phyloP scores from a whole-genome alignment of 148 eudicot species.

The Rhododendron ferrugineum region DNA sequence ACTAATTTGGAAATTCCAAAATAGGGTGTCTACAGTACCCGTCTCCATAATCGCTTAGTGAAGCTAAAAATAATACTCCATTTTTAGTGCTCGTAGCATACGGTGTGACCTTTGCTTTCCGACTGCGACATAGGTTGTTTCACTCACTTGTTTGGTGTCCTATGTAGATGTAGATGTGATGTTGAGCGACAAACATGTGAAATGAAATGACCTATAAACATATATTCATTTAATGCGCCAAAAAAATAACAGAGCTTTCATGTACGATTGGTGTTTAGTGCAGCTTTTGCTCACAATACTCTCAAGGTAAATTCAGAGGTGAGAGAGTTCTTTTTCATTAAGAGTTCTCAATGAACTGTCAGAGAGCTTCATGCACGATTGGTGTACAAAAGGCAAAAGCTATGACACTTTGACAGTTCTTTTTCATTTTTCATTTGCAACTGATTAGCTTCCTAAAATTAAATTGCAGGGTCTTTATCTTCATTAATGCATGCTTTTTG shows the following conservation, averaged over 20 bases:
- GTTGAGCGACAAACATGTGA: no score
- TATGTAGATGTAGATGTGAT: no score
- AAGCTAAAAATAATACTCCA: neutral
- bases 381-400: neutral
- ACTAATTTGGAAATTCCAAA: no score
- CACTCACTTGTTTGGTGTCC: no score
- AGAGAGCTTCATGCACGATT: neutral
- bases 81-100: neutral
- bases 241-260: neutral
- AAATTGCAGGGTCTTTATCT: no score
- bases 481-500: neutral
- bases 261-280: neutral
- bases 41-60: neutral
- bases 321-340: no score
- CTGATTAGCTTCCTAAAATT: neutral
- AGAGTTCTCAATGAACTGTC: no score
- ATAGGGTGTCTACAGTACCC: no score
- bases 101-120: neutral
- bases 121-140: neutral
- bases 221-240: neutral
- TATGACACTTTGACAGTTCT: neutral
- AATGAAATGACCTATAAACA: neutral
- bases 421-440: neutral
- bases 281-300: neutral
- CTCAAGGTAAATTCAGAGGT: neutral